Evolutionary conservation across 192 early-diverging fungal genomes (phyloP).

Genomic region (Pecoramyces ruminantium): DNA sequence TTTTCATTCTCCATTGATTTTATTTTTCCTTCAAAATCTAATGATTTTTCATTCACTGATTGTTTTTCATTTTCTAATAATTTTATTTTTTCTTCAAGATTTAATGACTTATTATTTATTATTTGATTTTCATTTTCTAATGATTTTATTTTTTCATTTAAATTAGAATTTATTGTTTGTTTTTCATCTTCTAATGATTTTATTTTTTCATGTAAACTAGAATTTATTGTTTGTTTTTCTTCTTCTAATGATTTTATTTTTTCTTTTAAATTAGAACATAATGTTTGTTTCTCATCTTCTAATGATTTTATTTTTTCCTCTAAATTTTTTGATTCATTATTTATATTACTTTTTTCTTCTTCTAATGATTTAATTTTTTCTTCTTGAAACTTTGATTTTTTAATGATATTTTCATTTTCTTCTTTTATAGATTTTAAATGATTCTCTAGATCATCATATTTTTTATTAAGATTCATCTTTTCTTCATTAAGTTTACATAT

Average conservation of each 20-base stretch:
- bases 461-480: background rate
- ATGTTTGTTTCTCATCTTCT: background rate
- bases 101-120: background rate
- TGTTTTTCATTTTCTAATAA: too few species aligned
- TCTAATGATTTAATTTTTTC: background rate
- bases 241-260: background rate
- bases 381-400: background rate
- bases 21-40: too few species aligned
- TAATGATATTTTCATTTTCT: background rate
- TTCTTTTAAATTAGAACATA: background rate
- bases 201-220: background rate
- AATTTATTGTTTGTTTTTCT: background rate
- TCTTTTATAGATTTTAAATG: background rate
- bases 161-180: background rate
- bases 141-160: background rate
- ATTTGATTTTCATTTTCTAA: background rate
- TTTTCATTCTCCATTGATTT: background rate
- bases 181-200: background rate
- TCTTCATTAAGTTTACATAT: background rate
- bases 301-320: too few species aligned
- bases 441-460: background rate
- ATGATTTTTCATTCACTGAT: too few species aligned
- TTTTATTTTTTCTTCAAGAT: too few species aligned
- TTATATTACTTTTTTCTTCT: background rate
- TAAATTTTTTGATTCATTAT: too few species aligned